Base-by-base conservation (phyloP, 2,329 filamentous ascomycete genomes). In the Cryphonectria radicalis region DNA sequence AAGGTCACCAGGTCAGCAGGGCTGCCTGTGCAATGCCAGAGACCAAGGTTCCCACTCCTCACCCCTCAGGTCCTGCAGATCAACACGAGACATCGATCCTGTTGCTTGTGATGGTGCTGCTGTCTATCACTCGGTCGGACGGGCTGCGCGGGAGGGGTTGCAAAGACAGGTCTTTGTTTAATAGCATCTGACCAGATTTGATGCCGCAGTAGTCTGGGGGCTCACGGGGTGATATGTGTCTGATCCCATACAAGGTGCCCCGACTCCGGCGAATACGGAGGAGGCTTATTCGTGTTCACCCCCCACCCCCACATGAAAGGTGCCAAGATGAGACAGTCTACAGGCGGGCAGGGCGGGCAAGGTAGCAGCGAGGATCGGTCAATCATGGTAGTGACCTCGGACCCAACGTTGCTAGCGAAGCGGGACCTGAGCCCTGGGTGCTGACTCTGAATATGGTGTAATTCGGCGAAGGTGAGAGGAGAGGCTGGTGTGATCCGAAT, bases 1-100 rank as follows among this genome's bases (percentile, higher is more conserved):
- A 53, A 63, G 65, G 65, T 63, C 59, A 55, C 28, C 69, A 57
- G 69, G 64, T 43, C 63, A 65, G 25, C 42, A 65, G 63, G 63
- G 40, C 63, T 65, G 40, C 11, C 43, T 65, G 63, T 59, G 25
- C 32, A 40, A 13, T 40, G 35, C 19, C 35, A 25, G 32, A 40
- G 32, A 59, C 35, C 32, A 40, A n/a, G 35, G 35, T 19, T 35
- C n/a, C 28, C 28, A 62, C 28, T 35, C 32, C 57, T 32, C 53
- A 4, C 25, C 60, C 22, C n/a, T 40, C 17, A 3, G n/a, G 43
- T 43, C 22, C 4, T 46, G 43, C 19, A 40, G 59, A 40, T 62
- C 35, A 37, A 62, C 22, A 40, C 59, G 35, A 62, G 32, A 32
- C 4, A 40, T 1, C 28, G 13, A 59, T 19, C 25, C 25, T 32